Evolutionary conservation across 176 grass and related monocot species (phyloP).

Genomic region (barley (Hordeum vulgare)): DNA sequence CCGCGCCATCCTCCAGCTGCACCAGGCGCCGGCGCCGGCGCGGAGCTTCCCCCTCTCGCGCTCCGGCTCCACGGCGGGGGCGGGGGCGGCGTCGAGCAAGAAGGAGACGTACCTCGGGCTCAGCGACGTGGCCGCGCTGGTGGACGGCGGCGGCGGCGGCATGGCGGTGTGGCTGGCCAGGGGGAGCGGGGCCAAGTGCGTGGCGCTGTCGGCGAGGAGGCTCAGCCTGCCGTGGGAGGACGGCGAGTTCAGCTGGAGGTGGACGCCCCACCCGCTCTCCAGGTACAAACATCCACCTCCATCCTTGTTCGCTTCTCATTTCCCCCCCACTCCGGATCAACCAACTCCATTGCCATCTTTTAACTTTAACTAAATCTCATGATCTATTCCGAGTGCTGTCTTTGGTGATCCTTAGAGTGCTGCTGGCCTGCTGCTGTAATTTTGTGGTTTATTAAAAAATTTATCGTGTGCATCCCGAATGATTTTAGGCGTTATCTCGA

Average conservation of each 20-base stretch:
- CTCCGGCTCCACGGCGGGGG: not conserved
- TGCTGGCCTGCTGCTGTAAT: too few relatives aligned
- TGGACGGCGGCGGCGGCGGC: not conserved
- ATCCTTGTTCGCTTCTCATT: not conserved
- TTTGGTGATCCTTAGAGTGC: too few relatives aligned
- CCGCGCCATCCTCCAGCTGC: not conserved
- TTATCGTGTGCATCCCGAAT: too few relatives aligned
- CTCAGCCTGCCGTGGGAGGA: not conserved
- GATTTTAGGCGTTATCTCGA: too few relatives aligned
- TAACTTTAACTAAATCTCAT: too few relatives aligned
- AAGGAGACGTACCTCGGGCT: slow-evolving; percentile 28
- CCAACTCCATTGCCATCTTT: not conserved
- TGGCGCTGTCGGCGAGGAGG: not conserved
- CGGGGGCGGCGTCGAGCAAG: not conserved
- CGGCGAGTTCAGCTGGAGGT: not conserved
- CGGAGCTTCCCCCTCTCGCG: not conserved
- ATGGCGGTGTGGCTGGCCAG: not conserved
- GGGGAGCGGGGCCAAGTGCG: not conserved
- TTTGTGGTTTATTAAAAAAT: too few relatives aligned
- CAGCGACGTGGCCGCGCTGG: not conserved
- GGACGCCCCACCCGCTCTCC: not conserved
- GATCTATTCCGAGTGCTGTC: too few relatives aligned
- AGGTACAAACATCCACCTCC: not conserved
- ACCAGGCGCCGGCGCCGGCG: not conserved
- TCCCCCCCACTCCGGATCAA: not conserved